Conservation (phyloP, 805 yeast genomes). For the Yarrowia sp. region DNA sequence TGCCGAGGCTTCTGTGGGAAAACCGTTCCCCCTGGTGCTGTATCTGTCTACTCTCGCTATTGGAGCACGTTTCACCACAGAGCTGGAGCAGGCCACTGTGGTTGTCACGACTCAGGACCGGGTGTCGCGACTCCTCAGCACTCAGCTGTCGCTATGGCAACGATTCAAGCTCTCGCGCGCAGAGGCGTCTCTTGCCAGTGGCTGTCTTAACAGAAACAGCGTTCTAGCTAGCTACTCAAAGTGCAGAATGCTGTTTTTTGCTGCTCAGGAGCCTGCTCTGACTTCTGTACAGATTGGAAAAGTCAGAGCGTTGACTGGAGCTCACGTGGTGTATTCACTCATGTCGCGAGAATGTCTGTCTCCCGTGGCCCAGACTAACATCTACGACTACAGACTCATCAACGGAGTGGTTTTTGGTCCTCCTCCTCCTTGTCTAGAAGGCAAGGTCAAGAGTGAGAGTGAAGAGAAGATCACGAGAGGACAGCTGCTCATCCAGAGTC, state of each 20-base stretch:
- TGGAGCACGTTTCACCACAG: slow-evolving; percentile 43
- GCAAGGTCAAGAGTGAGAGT: slow-evolving; percentile 40
- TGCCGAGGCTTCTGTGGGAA: slow-evolving; percentile 45
- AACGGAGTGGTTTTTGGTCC: slow-evolving; percentile 46
- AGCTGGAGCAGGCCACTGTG: slow-evolving; percentile 46
- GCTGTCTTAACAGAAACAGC: slow-evolving; percentile 9
- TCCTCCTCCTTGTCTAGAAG: slow-evolving; percentile 47
- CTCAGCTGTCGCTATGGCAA: slow-evolving; percentile 40
- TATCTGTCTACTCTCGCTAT: slow-evolving; percentile 49
- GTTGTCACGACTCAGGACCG: slow-evolving; percentile 48
- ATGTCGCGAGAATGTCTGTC: slow-evolving; percentile 46
- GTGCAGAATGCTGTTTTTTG: slow-evolving; percentile 40
- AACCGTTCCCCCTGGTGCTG: slow-evolving; percentile 46
- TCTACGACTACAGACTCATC: slow-evolving; percentile 43
- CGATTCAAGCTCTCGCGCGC: slow-evolving; percentile 8
- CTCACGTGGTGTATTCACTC: slow-evolving; percentile 49
- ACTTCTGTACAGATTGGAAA: slow-evolving; percentile 44
- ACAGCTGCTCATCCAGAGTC: slow-evolving; percentile 45
- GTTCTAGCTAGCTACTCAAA: slow-evolving; percentile 41
- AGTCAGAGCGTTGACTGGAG: slow-evolving; percentile 50
- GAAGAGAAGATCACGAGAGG: slow-evolving; percentile 45
- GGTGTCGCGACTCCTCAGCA: slow-evolving; percentile 44
- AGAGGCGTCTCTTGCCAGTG: slow-evolving; percentile 22
- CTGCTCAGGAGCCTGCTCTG: slow-evolving; percentile 41
- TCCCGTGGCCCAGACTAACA: slow-evolving; percentile 50